phyloP scores from a whole-genome alignment of 345 rosid genomes.

The Bretschneidera sinensis region DNA sequence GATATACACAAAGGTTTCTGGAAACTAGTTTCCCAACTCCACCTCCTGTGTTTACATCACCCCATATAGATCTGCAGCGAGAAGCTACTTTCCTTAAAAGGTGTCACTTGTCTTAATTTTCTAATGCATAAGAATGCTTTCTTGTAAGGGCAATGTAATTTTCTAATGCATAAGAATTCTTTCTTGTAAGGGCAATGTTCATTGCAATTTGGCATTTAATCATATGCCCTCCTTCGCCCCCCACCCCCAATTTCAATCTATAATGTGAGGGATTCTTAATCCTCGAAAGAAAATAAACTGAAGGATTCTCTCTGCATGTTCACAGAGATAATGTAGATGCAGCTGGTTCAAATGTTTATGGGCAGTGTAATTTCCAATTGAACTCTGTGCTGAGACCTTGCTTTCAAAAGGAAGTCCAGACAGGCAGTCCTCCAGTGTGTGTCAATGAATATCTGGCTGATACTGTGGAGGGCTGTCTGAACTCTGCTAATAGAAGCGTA shows the following conservation, averaged over 20 bases:
- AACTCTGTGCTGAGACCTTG: constrained; percentile 3
- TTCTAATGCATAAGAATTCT: too few relatives aligned
- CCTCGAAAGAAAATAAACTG: too few relatives aligned
- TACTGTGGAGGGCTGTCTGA: constrained; percentile 6
- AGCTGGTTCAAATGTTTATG: constrained; percentile 13
- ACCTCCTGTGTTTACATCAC: constrained; percentile 31
- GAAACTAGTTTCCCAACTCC: constrained; percentile 22
- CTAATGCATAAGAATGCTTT: not conserved
- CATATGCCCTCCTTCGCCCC: too few relatives aligned
- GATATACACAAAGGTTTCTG: constrained; percentile 12
- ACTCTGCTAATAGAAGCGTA: not conserved
- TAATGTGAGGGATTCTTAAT: too few relatives aligned
- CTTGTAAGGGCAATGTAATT: too few relatives aligned
- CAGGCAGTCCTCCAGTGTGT: constrained; percentile 15
- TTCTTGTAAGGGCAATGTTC: too few relatives aligned
- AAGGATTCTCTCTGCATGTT: constrained; percentile 9
- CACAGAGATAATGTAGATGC: constrained; percentile 20
- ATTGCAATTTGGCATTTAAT: too few relatives aligned
- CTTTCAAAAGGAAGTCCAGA: constrained; percentile 9
- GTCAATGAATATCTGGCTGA: constrained; percentile 24
- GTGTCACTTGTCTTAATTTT: constrained; percentile 9
- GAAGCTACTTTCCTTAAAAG: constrained; percentile 17
- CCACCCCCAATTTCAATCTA: too few relatives aligned
- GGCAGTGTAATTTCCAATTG: not conserved
- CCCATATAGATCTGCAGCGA: constrained; percentile 17